These are phyloP conservation scores for Arthrobotrys musiformis DNA, from an alignment of 2,329 filamentous ascomycete species.

Conservation along the genomic window DNA sequence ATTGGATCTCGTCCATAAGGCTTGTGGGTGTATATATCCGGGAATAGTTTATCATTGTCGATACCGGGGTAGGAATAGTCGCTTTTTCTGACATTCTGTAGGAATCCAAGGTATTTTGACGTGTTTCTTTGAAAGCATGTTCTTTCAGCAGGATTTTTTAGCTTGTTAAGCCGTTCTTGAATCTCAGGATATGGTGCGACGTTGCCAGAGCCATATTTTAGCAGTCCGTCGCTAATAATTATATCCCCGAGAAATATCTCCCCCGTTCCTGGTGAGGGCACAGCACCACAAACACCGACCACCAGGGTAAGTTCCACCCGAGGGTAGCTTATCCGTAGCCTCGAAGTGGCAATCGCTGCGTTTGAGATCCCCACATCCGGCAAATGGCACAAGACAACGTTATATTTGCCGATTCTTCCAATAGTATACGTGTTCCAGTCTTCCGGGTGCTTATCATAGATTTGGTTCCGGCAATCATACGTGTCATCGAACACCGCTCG, in stretches of 20 bases:
- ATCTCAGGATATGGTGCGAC: conserved; percentile 54
- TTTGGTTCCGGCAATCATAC: conserved; percentile 57
- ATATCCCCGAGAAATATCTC: conserved; percentile 61
- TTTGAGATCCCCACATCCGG: conserved; percentile 47
- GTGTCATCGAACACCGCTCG: conserved; percentile 59
- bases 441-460: conserved; percentile 37
- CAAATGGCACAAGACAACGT: conserved; percentile 50
- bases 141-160: conserved; percentile 28
- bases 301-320: conserved; percentile 57
- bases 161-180: conserved; percentile 19
- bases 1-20: background rate
- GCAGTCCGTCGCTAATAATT: conserved; percentile 59
- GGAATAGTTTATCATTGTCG: conserved; percentile 55
- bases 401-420: conserved; percentile 55
- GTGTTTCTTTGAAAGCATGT: background rate
- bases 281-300: conserved; percentile 59
- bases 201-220: conserved; percentile 56
- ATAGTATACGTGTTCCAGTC: conserved; percentile 58
- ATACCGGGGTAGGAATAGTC: conserved; percentile 50
- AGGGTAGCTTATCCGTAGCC: conserved; percentile 35
- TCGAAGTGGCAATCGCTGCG: conserved; percentile 36
- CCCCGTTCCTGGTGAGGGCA: conserved; percentile 35
- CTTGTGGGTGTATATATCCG: conserved; percentile 27
- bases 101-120: background rate
- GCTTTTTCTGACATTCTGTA: conserved; percentile 32